phyloP scores from a whole-genome alignment of 2,329 filamentous ascomycete genomes.

The Botryotinia convoluta region DNA sequence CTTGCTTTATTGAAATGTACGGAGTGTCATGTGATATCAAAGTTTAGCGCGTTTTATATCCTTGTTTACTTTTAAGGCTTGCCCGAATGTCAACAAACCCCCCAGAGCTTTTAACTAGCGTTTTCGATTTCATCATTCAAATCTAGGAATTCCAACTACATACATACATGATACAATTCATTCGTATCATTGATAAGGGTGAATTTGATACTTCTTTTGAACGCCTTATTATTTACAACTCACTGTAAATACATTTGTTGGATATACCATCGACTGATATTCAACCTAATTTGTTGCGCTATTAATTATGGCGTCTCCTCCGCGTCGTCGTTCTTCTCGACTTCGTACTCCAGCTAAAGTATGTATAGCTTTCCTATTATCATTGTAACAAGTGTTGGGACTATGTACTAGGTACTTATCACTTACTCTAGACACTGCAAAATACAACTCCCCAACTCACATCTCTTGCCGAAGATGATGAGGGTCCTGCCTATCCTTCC shows the following conservation, averaged over 20 bases:
- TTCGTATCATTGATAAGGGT: not conserved
- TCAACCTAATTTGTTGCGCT: not conserved
- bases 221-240: not conserved
- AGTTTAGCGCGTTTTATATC: conserved; percentile 1
- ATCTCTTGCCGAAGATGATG: conserved; percentile 37
- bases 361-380: conserved; percentile 22
- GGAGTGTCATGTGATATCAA: not conserved
- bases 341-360: conserved; percentile 38
- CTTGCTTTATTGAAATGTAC: not conserved
- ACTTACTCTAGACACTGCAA: conserved; percentile 22
- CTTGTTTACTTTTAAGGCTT: conserved; percentile 15
- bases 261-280: not conserved
- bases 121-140: conserved; percentile 5
- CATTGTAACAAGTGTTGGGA: not conserved
- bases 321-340: conserved; percentile 38
- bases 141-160: conserved; percentile 1
- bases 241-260: not conserved
- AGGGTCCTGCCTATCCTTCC: conserved; percentile 28
- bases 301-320: conserved; percentile 29
- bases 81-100: conserved; percentile 15
- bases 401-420: not conserved
- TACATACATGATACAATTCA: not conserved
- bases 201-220: not conserved
- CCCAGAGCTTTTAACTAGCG: conserved; percentile 4
- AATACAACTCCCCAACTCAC: conserved; percentile 30